phyloP scores from a whole-genome alignment of 1,139 yeast species.

The Yamadazyma friedrichii region DNA sequence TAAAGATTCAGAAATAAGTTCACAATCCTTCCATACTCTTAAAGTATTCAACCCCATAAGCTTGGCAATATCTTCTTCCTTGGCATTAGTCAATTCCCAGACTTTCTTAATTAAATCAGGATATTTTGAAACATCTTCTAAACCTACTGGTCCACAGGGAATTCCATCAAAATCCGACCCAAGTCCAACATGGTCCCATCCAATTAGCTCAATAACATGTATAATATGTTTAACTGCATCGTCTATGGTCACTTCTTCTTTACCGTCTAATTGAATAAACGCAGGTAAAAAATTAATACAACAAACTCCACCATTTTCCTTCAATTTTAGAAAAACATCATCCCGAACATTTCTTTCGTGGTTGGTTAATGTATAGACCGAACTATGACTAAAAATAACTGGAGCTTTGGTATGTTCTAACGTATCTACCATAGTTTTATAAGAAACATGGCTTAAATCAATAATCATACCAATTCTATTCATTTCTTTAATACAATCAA shows the following conservation, averaged over 20 bases:
- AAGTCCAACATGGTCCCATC: constrained; percentile 56
- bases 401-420: constrained; percentile 44
- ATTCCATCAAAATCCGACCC: constrained; percentile 59
- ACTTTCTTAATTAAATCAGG: constrained; percentile 45
- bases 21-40: constrained; percentile 50
- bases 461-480: constrained; percentile 54
- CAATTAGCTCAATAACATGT: constrained; percentile 42
- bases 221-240: constrained; percentile 49
- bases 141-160: constrained; percentile 45
- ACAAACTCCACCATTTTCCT: constrained; percentile 48
- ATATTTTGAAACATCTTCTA: constrained; percentile 54
- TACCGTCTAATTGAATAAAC: constrained; percentile 30
- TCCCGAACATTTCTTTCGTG: constrained; percentile 52
- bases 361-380: constrained; percentile 36
- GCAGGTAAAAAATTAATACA: constrained; percentile 47
- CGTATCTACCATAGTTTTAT: constrained; percentile 49
- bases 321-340: constrained; percentile 39
- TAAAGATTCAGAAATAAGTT: constrained; percentile 27
- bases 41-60: constrained; percentile 49
- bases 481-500: constrained; percentile 43
- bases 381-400: constrained; percentile 51
- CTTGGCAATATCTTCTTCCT: constrained; percentile 40
- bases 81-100: constrained; percentile 37
- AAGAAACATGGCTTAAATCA: constrained; percentile 52
- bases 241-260: constrained; percentile 32